Conservation (phyloP, 331 rosid genomes). For the Pyrus hybrid region DNA sequence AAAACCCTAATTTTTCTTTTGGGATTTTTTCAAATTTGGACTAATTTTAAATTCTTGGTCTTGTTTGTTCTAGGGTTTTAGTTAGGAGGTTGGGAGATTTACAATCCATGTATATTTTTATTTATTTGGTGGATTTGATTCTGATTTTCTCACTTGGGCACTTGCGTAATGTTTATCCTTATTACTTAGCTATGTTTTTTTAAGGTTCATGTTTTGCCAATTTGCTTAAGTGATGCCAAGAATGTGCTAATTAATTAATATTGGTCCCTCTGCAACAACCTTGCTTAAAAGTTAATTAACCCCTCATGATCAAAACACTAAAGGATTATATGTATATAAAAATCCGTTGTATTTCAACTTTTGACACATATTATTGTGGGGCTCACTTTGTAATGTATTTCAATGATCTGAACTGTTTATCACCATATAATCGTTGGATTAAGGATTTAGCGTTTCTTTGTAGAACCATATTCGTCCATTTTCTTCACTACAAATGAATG, state of each 20-base stretch:
- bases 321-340: too few species aligned
- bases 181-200: neutral
- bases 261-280: neutral
- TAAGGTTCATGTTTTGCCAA: neutral
- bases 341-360: too few species aligned
- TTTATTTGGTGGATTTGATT: neutral
- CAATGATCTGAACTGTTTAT: too few species aligned
- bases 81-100: neutral
- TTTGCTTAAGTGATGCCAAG: neutral
- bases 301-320: neutral
- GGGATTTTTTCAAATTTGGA: neutral
- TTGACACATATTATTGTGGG: too few species aligned
- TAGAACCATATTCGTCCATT: too few species aligned
- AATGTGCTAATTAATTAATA: neutral
- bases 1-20: too few species aligned
- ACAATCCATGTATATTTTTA: neutral
- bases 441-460: too few species aligned
- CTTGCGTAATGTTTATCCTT: neutral
- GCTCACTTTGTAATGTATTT: too few species aligned
- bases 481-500: too few species aligned
- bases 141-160: neutral
- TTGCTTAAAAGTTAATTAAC: slow-evolving; percentile 5
- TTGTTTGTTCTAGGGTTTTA: too few species aligned
- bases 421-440: too few species aligned
- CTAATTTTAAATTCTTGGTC: neutral